Conservation (phyloP, 495 filamentous ascomycete species). For the Astrocystis sublimbata region DNA sequence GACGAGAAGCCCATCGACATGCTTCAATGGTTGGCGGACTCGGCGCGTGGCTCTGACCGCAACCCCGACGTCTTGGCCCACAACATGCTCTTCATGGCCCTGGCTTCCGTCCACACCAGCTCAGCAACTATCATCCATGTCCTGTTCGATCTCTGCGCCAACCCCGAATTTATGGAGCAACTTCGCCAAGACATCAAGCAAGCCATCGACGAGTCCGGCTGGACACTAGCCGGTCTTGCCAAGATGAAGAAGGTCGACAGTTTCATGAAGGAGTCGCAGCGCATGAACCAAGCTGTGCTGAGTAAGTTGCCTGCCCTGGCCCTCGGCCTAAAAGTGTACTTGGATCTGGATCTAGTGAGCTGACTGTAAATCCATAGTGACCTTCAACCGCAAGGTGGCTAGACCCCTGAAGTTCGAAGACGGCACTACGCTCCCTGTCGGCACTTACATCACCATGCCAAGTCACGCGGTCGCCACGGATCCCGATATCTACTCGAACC, state of each 20-base stretch:
- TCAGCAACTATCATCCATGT: conserved; percentile 46
- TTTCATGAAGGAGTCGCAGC: conserved; percentile 51
- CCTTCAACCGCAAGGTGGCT: conserved; percentile 19
- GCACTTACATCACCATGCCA: conserved; percentile 33
- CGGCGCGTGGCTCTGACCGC: conserved; percentile 16
- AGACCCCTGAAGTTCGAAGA: conserved; percentile 18
- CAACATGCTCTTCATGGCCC: conserved; percentile 21
- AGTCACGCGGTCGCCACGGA: conserved; percentile 35
- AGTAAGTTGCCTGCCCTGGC: conserved; percentile 13
- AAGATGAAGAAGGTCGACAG: conserved; percentile 52
- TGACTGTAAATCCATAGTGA: conserved; percentile 12
- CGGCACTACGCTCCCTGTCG: conserved; percentile 15
- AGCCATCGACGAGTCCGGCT: conserved; percentile 27
- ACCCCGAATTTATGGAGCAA: conserved; percentile 46
- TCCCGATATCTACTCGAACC: conserved; percentile 30
- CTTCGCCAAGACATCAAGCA: conserved; percentile 51
- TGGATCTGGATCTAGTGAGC: neutral
- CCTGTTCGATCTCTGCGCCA: conserved; percentile 44
- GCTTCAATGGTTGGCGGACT: conserved; percentile 20
- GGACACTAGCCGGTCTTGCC: conserved; percentile 29
- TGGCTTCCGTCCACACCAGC: conserved; percentile 55
- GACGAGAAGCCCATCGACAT: conserved; percentile 20
- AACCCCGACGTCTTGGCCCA: conserved; percentile 18
- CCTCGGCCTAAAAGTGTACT: neutral
- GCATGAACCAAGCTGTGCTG: conserved; percentile 31